A percentile compares a stretch with the other conserved stretches of the same genome.
Conservation (phyloP, 1,139 yeast genomes). For the Lodderomyces margitis region DNA sequence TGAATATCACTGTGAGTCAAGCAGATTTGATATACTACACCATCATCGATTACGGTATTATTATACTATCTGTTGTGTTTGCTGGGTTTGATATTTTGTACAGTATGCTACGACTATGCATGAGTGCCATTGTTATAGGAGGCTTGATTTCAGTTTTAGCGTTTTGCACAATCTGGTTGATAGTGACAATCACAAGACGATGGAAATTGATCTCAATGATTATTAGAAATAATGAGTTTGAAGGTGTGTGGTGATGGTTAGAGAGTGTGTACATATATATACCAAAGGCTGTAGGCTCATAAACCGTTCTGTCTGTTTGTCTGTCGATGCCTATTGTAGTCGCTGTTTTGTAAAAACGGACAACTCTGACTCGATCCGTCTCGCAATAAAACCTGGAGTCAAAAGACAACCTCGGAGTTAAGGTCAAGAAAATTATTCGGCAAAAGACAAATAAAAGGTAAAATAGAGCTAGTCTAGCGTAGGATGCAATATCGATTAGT, state of each 20-base stretch:
- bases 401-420: not conserved
- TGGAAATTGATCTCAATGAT: conserved; percentile 15
- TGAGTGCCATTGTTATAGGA: conserved; percentile 19
- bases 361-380: too few relatives aligned
- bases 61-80: conserved; percentile 14
- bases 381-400: not conserved
- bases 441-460: too few relatives aligned
- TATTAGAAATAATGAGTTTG: conserved; percentile 13
- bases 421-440: too few relatives aligned
- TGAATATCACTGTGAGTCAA: not conserved
- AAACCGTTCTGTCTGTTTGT: too few relatives aligned
- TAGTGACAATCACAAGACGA: conserved; percentile 15
- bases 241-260: conserved; percentile 10
- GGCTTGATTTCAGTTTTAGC: conserved; percentile 12
- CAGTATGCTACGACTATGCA: conserved; percentile 18
- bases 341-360: too few relatives aligned
- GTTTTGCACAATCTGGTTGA: conserved; percentile 15
- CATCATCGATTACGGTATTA: conserved; percentile 6
- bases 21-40: conserved; percentile 7
- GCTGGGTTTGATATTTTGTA: conserved; percentile 22
- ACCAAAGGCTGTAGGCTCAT: too few relatives aligned
- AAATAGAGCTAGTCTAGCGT: too few relatives aligned
- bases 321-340: too few relatives aligned
- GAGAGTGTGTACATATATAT: too few relatives aligned
- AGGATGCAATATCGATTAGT: too few relatives aligned